Evolutionary conservation across 2,329 filamentous ascomycete species (phyloP).

Genomic region (Monosporascus ibericus): DNA sequence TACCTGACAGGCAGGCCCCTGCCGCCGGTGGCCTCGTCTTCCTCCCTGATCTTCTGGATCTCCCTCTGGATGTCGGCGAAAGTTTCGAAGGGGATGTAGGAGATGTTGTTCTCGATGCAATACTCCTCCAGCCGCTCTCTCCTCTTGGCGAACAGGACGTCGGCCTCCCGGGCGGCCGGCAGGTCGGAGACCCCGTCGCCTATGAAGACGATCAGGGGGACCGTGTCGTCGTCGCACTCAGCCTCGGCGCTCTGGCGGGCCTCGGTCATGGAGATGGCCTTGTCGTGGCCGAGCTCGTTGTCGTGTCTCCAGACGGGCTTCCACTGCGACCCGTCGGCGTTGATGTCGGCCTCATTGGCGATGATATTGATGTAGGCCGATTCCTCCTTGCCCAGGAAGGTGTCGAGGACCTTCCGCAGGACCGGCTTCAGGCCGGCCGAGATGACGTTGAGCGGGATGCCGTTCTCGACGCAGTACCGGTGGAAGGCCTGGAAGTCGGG

Average conservation of each 20-base stretch:
- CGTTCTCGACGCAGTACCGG: constrained; percentile 54
- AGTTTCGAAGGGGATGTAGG: constrained; percentile 57
- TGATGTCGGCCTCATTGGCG: constrained; percentile 60
- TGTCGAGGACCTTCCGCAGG: constrained; percentile 54
- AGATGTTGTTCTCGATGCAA: constrained; percentile 55
- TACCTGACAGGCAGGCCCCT: constrained; percentile 53
- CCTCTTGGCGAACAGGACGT: constrained; percentile 62
- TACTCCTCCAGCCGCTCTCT: constrained; percentile 61
- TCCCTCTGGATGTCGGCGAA: constrained; percentile 61
- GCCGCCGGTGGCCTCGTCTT: constrained; percentile 57
- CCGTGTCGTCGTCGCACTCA: constrained; percentile 51
- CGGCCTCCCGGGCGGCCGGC: constrained; percentile 58
- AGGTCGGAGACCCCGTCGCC: constrained; percentile 65
- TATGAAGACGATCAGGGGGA: constrained; percentile 64
- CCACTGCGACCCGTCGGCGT: constrained; percentile 52
- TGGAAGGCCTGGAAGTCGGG: constrained; percentile 59
- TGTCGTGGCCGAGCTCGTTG: constrained; percentile 60
- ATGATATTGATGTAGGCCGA: constrained; percentile 58
- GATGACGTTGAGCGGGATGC: constrained; percentile 64
- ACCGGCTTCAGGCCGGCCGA: constrained; percentile 62
- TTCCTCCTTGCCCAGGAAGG: constrained; percentile 56
- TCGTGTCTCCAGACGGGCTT: constrained; percentile 63
- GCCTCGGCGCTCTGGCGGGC: constrained; percentile 49
- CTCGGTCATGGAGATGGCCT: constrained; percentile 58
- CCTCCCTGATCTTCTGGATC: constrained; percentile 48